Evolutionary conservation across 2,329 filamentous ascomycete genomes (phyloP).

Genomic region (Aspergillus nomiae): DNA sequence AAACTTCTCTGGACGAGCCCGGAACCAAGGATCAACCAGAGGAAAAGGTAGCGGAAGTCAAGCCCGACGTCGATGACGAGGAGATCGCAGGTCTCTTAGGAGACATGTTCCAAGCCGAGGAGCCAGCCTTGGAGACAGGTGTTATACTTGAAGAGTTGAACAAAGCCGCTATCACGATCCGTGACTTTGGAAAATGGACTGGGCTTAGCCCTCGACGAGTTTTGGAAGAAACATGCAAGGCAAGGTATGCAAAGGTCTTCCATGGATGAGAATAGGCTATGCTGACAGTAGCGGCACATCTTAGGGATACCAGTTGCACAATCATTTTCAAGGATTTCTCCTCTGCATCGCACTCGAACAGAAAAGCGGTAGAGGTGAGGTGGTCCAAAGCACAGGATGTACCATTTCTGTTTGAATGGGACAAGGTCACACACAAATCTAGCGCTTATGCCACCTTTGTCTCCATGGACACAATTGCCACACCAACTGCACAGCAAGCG

Average conservation of each 20-base stretch:
- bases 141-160: constrained; percentile 36
- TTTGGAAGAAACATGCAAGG: constrained; percentile 84
- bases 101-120: constrained; percentile 57
- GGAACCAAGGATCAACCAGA: constrained; percentile 50
- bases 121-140: constrained; percentile 45
- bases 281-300: constrained; percentile 17
- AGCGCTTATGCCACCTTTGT: constrained; percentile 57
- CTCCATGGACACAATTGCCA: constrained; percentile 73
- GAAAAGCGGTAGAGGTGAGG: constrained; percentile 71
- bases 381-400: constrained; percentile 76
- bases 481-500: constrained; percentile 76
- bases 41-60: constrained; percentile 22
- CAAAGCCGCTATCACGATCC: constrained; percentile 55
- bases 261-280: neutral
- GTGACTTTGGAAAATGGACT: constrained; percentile 82
- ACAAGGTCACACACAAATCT: constrained; percentile 48
- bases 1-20: constrained; percentile 49
- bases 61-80: constrained; percentile 35
- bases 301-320: constrained; percentile 69
- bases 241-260: constrained; percentile 55
- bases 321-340: constrained; percentile 71
- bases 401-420: constrained; percentile 46
- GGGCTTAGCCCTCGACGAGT: constrained; percentile 75
- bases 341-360: constrained; percentile 71
- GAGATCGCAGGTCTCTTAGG: constrained; percentile 52